phyloP scores from a whole-genome alignment of 306 rosid genomes.

The Quillaja saponaria region DNA sequence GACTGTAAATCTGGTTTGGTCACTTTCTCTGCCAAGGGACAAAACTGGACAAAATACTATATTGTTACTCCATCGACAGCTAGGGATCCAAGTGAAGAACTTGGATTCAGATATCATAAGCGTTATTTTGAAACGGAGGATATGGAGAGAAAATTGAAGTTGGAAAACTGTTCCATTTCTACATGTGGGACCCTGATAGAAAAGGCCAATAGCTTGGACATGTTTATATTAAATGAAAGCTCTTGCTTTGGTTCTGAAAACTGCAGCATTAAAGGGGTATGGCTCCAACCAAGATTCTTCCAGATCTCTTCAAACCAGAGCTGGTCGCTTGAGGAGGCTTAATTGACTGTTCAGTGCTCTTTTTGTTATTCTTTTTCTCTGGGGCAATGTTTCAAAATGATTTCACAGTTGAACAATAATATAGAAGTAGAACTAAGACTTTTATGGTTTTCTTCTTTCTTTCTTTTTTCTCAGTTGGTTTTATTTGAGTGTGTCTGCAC shows the following conservation, averaged over 20 bases:
- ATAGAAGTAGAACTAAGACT: too few relatives aligned
- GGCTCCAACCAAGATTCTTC: constrained; percentile 41
- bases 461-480: too few relatives aligned
- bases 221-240: not conserved
- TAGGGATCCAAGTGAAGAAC: not conserved
- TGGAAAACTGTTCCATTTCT: constrained; percentile 1
- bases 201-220: not conserved
- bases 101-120: not conserved
- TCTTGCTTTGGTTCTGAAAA: not conserved
- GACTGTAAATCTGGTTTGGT: not conserved
- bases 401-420: too few relatives aligned
- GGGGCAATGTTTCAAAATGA: too few relatives aligned
- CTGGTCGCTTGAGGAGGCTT: constrained; percentile 13
- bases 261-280: constrained; percentile 31
- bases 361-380: not conserved
- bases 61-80: not conserved
- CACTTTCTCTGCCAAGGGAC: not conserved
- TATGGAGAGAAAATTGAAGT: not conserved
- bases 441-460: too few relatives aligned
- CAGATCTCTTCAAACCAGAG: constrained; percentile 2
- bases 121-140: not conserved
- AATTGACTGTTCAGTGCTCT: not conserved
- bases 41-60: not conserved
- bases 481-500: too few relatives aligned
- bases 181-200: constrained; percentile 15